Evolutionary conservation across 129 eudicot species (phyloP).

Genomic region (Silybum marianum): DNA sequence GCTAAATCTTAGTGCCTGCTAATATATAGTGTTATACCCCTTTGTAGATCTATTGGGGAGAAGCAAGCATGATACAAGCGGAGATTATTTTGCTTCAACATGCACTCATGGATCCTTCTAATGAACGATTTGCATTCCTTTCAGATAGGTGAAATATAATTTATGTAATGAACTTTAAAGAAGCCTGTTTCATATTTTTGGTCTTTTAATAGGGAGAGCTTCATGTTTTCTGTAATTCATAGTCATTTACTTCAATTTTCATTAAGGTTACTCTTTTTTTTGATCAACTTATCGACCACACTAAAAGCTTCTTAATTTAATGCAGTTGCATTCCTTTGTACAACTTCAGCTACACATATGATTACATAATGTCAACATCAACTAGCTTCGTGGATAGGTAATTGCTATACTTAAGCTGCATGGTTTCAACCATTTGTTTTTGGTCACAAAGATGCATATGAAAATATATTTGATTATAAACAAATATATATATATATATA

Average conservation of each 20-base stretch:
- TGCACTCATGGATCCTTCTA: conserved; percentile 74
- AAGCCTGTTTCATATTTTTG: not conserved
- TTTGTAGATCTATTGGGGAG: conserved; percentile 97
- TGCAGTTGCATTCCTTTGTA: conserved; percentile 95
- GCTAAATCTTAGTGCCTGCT: not conserved
- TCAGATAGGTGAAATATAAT: conserved; percentile 74
- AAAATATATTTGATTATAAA: not conserved
- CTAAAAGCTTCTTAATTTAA: conserved; percentile 20
- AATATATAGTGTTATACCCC: conserved; percentile 24
- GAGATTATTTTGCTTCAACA: conserved; percentile 82
- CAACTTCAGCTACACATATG: conserved; percentile 97
- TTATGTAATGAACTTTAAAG: not conserved
- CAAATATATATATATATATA: not conserved
- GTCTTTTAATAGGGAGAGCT: not conserved
- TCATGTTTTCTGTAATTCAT: not conserved
- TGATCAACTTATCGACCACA: not conserved
- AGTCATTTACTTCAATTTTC: conserved; percentile 11
- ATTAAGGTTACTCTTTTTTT: not conserved
- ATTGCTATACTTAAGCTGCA: conserved; percentile 19
- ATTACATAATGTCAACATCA: conserved; percentile 91
- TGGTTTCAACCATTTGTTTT: conserved; percentile 6
- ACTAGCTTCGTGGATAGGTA: conserved; percentile 97
- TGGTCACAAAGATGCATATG: not conserved
- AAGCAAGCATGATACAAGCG: conserved; percentile 94
- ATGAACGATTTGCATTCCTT: conserved; percentile 84